A percentile compares a stretch with the other conserved stretches of the same genome.
phyloP scores from a whole-genome alignment of 805 yeast genomes.

The Yarrowia alimentaria region DNA sequence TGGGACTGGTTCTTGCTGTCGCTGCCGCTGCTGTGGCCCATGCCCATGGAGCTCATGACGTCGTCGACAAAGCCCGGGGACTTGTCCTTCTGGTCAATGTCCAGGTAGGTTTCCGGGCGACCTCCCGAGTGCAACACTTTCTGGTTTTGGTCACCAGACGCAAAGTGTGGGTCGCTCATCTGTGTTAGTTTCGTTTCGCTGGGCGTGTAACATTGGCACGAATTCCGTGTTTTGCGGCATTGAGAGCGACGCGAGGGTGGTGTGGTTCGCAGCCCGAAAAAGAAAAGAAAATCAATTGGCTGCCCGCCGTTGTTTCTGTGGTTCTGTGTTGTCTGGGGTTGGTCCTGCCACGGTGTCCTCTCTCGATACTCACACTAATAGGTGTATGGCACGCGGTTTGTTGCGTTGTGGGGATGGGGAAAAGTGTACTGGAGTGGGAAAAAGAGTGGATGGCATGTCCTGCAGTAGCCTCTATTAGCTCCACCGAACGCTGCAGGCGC shows the following conservation, averaged over 20 bases:
- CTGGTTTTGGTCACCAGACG: slow-evolving; percentile 26
- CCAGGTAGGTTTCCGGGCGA: slow-evolving; percentile 25
- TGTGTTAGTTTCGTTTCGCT: not conserved
- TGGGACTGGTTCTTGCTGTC: not conserved
- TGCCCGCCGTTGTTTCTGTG: too few species aligned
- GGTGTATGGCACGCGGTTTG: too few species aligned
- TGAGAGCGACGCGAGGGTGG: too few species aligned
- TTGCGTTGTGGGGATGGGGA: too few species aligned
- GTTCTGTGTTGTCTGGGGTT: too few species aligned
- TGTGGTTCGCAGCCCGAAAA: too few species aligned
- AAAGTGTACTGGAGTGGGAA: slow-evolving; percentile 3
- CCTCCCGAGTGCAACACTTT: slow-evolving; percentile 8
- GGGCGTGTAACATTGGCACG: not conserved
- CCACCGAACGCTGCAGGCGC: too few species aligned
- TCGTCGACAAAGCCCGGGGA: slow-evolving; percentile 11
- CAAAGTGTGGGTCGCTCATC: slow-evolving; percentile 28
- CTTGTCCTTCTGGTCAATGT: slow-evolving; percentile 4
- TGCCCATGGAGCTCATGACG: slow-evolving; percentile 6
- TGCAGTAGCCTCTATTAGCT: too few species aligned
- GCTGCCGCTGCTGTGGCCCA: not conserved
- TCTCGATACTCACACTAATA: too few species aligned
- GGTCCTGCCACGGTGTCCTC: too few species aligned
- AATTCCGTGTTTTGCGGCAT: too few species aligned
- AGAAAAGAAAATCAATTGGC: too few species aligned
- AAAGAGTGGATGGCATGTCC: slow-evolving; percentile 7